phyloP scores from a whole-genome alignment of 2,329 filamentous ascomycete species.

The Cucurbitaria berberidis region DNA sequence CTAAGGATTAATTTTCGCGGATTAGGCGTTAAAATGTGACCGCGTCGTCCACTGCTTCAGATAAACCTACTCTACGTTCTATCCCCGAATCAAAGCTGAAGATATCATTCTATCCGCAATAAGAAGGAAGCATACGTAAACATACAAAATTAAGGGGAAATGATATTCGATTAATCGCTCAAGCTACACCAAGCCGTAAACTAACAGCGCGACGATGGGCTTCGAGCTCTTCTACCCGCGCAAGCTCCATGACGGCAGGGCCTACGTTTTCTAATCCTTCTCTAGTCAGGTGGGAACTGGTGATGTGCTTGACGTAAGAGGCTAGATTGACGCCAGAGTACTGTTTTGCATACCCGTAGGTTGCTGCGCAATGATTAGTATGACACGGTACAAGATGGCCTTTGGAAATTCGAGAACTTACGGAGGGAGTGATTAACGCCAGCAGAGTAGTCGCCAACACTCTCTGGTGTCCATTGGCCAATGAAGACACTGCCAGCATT shows the following conservation, averaged over 20 bases:
- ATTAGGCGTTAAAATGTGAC: not conserved
- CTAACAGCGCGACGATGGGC: constrained; percentile 81
- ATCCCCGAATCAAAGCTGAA: not conserved
- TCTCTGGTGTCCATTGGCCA: constrained; percentile 95
- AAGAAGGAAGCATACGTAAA: not conserved
- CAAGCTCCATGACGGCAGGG: constrained; percentile 89
- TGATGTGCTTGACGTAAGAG: constrained; percentile 98
- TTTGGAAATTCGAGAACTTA: constrained; percentile 62
- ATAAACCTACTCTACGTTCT: not conserved
- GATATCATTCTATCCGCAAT: not conserved
- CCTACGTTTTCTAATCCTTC: constrained; percentile 87
- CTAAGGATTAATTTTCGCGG: not conserved
- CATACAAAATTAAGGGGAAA: not conserved
- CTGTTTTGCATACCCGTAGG: constrained; percentile 97
- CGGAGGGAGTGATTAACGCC: constrained; percentile 97
- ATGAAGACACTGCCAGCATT: constrained; percentile 97
- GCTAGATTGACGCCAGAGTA: constrained; percentile 97
- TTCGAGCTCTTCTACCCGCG: constrained; percentile 91
- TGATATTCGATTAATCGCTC: not conserved
- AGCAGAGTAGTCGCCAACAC: constrained; percentile 96
- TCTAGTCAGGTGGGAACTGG: constrained; percentile 85
- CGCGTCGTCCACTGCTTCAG: not conserved
- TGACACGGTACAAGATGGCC: not conserved
- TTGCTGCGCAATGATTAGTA: constrained; percentile 64
- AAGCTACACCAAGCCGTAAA: constrained; percentile 61